Evolutionary conservation across 306 rosid species (phyloP).

Genomic region (Cyamopsis tetragonoloba): DNA sequence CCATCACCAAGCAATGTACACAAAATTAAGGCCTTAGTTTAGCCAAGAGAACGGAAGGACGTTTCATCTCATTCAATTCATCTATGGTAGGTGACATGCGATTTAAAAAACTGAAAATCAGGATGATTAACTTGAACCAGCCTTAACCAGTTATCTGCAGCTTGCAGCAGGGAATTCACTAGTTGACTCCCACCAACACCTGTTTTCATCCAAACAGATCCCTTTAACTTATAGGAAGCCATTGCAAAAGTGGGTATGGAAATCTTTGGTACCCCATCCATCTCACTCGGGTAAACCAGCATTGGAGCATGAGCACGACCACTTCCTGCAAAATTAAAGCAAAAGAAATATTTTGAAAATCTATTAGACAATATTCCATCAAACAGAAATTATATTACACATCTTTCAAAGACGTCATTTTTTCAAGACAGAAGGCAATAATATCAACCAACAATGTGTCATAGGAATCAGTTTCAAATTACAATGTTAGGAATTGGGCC

Average conservation of each 20-base stretch:
- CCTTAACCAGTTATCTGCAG: constrained; percentile 76
- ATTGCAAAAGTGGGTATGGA: constrained; percentile 65
- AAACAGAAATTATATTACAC: constrained; percentile 7
- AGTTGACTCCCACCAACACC: constrained; percentile 48
- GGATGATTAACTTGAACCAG: constrained; percentile 73
- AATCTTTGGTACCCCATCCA: constrained; percentile 57
- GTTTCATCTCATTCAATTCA: constrained; percentile 32
- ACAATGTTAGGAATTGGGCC: too few relatives aligned
- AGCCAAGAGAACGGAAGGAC: constrained; percentile 22
- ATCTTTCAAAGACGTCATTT: not conserved
- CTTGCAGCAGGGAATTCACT: constrained; percentile 60
- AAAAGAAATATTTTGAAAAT: constrained; percentile 6
- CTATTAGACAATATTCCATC: not conserved
- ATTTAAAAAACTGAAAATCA: constrained; percentile 73
- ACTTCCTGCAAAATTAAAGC: constrained; percentile 40
- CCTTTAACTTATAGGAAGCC: constrained; percentile 83
- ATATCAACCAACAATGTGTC: not conserved
- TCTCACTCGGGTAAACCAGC: constrained; percentile 55
- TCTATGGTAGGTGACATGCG: constrained; percentile 51
- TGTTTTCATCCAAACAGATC: constrained; percentile 60
- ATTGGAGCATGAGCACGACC: constrained; percentile 45
- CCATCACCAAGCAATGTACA: constrained; percentile 31
- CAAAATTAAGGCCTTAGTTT: constrained; percentile 34
- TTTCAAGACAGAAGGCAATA: not conserved
- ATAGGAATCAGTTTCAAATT: not conserved